Base-by-base conservation (phyloP, 2,329 filamentous ascomycete genomes). In the Apiospora saccharicola region DNA sequence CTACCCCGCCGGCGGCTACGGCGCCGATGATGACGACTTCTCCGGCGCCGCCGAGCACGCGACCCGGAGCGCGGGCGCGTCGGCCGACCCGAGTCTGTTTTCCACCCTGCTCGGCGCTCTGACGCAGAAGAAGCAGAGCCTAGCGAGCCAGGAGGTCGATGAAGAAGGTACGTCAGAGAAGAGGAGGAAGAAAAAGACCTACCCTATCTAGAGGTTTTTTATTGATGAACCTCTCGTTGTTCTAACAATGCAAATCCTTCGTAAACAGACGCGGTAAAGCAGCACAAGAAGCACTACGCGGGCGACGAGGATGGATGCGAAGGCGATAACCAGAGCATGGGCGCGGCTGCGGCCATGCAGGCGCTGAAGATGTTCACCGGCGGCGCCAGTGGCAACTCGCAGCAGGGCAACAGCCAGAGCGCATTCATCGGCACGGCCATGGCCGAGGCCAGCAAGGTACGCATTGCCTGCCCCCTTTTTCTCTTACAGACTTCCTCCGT, bases 361-460 rank as follows among this genome's bases (percentile, higher is more conserved):
- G 93, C 93, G 0, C 82, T 95, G 75, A 95, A 95, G 86, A 89
- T 92, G 86, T 97, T 97, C 83, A 90, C 88, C 49, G 86, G 88
- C 68, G 88, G 90, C 30, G 81, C 84, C 72, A 83, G 81, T 69
- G 82, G 85, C 16, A 82, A 84, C 75, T 75, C 83, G 74, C 76
- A 80, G 73, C 81, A 83, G 12, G 83, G 83, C 68, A 85, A 87
- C 78, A 90, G 90, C 76, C 92, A 97, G 87, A 94, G 92, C 81
- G 89, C 92, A 74, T 94, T 98, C 79, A 89, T 98, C 74, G 93
- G 92, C 5, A 86, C 97, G 81, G 95, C 95, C 61, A 95, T 98
- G 94, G 90, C 89, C 12, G 93, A 98, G 85, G 95, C 94, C 46
- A 92, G 91, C 79, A 95, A 95, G 87, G 85, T 95, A 74, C 71